phyloP scores from a whole-genome alignment of 1,139 yeast species.

The Geotrichum macrosporum region DNA sequence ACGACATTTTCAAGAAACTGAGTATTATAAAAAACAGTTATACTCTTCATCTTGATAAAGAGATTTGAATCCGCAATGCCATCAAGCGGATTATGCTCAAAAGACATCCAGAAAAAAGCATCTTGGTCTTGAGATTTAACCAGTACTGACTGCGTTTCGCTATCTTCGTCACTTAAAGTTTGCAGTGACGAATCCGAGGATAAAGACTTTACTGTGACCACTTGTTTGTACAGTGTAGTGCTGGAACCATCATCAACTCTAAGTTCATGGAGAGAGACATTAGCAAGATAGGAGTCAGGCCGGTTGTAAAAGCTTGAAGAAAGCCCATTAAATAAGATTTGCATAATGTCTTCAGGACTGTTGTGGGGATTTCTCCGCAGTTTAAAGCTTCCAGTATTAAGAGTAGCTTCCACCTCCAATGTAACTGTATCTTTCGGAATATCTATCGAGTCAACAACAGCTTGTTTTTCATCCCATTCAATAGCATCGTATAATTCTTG shows the following conservation, averaged over 20 bases:
- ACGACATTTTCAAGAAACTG: constrained; percentile 70
- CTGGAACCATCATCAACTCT: constrained; percentile 84
- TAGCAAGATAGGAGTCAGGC: constrained; percentile 69
- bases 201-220: constrained; percentile 77
- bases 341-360: constrained; percentile 52
- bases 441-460: constrained; percentile 51
- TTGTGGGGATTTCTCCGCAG: constrained; percentile 44
- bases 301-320: constrained; percentile 68
- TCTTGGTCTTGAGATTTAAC: constrained; percentile 28
- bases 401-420: constrained; percentile 60
- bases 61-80: constrained; percentile 75
- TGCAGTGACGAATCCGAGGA: constrained; percentile 36
- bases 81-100: constrained; percentile 83
- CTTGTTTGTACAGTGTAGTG: constrained; percentile 68
- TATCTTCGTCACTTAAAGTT: constrained; percentile 18
- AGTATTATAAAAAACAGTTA: constrained; percentile 86
- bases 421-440: constrained; percentile 71
- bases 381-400: constrained; percentile 72
- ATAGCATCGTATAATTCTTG: constrained; percentile 89
- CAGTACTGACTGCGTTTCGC: not conserved
- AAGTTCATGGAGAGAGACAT: constrained; percentile 73
- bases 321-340: constrained; percentile 78
- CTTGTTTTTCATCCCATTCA: constrained; percentile 74
- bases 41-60: constrained; percentile 70
- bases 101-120: constrained; percentile 78